Percentiles rank a stretch among this genome's conserved stretches.
phyloP scores from a whole-genome alignment of 2,329 filamentous ascomycete genomes.

The Colletotrichum sublineola region DNA sequence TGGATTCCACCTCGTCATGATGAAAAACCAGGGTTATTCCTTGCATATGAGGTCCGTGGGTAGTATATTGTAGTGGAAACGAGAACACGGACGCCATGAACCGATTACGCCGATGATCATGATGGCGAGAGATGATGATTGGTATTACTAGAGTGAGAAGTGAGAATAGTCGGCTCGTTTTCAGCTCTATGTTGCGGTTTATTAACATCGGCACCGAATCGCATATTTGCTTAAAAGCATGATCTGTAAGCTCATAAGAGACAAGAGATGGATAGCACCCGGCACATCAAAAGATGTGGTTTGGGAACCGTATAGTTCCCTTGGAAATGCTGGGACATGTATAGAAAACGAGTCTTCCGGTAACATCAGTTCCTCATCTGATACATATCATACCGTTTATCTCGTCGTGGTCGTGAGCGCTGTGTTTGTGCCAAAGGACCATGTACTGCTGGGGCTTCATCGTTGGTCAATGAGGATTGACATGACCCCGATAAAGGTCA shows the following conservation, averaged over 20 bases:
- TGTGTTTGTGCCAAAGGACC: neutral
- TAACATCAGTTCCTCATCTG: neutral
- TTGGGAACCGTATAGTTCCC: too few species aligned
- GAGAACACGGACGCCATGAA: neutral
- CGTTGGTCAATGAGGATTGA: neutral
- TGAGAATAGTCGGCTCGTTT: neutral
- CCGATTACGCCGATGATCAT: neutral
- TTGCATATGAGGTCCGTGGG: too few species aligned
- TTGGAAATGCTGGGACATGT: too few species aligned
- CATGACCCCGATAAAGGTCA: neutral
- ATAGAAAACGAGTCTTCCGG: too few species aligned
- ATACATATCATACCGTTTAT: neutral
- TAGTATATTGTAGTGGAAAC: neutral
- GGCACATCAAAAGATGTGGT: neutral
- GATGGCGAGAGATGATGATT: neutral
- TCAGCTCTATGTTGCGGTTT: neutral
- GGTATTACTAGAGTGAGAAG: too few species aligned
- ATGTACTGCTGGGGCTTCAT: neutral
- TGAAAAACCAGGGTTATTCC: neutral
- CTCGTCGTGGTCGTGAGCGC: neutral
- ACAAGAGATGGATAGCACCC: neutral
- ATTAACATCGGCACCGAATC: rapidly evolving
- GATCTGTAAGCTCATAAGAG: neutral
- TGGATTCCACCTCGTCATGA: neutral
- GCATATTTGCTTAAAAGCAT: too few species aligned